Evolutionary conservation across 2,329 filamentous ascomycete genomes (phyloP), one percentile per base, ranked within the genome.

Genomic region (Cladophialophora carrionii): DNA sequence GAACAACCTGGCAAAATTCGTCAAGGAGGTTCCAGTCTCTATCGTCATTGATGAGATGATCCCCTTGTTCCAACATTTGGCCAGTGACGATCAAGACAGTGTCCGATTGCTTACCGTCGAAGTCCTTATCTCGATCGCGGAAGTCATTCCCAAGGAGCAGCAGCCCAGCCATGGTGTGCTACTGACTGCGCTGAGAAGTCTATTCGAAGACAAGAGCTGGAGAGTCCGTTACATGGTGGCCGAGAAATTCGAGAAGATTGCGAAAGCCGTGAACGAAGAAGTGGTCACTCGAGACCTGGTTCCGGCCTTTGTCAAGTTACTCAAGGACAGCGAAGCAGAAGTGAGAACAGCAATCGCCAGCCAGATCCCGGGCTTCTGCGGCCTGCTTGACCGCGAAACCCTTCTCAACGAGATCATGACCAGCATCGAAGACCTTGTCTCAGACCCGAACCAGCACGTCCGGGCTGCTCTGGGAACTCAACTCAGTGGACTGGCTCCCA

Each of bases 121-220:
- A 76, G 91, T 98, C 69, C 86, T 99, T 72, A 96, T 98, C 74
- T 90, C 94, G 46, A 96, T 99, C 74, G 94, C 95, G 67, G 95
- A 99, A 79, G 92, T 94, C 65, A 93, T 99, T 32, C 95, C 95
- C 67, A 98, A 98, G 81, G 95, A 98, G 79, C 93, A 99, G 78
- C 95, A 99, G 79, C 89, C 92, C 53, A 97, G 93, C 79, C 94
- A 98, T 75, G 95, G 94, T 60, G 92, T 98, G 63, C 82, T 99
- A 64, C 83, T 99, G 74, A 94, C 91, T 57, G 92, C 94, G 53
- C 82, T 99, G 74, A 89, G 95, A 73, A 96, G 87, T 80, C 80
- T 99, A 75, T 98, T 99, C 80, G 95, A 97, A 75, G 95, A 99
- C 78, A 99, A 98, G 87, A 98, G 95, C 82, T 99, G 95, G 95